phyloP scores from a whole-genome alignment of 805 yeast genomes.

The Candida sanyiensis region DNA sequence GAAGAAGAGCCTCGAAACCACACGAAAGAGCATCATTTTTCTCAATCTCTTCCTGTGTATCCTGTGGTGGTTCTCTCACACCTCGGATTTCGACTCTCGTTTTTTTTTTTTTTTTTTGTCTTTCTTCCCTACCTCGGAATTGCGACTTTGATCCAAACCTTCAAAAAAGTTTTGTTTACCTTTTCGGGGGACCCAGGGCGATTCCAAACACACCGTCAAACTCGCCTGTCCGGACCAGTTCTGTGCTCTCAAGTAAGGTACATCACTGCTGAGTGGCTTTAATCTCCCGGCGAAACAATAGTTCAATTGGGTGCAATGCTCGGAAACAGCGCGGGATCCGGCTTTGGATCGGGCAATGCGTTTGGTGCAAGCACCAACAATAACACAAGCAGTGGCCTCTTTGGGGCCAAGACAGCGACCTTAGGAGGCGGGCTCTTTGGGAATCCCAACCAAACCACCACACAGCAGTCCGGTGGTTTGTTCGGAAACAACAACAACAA shows the following conservation, averaged over 20 bases:
- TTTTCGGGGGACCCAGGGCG: no score
- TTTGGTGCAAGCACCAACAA: constrained; percentile 6
- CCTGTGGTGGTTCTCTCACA: no score
- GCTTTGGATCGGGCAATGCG: constrained; percentile 11
- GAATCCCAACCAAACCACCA: constrained; percentile 13
- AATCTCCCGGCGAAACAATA: background rate
- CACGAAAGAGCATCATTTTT: no score
- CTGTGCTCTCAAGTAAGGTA: background rate
- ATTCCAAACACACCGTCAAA: background rate
- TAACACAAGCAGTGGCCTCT: constrained; percentile 10
- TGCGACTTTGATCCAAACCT: background rate
- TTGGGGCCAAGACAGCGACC: constrained; percentile 11
- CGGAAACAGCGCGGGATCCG: constrained; percentile 5
- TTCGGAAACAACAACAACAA: constrained; percentile 10
- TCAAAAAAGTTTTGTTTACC: constrained; percentile 4
- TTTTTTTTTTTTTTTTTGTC: background rate
- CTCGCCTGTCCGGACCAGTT: background rate
- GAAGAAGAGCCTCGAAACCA: no score
- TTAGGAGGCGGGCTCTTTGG: constrained; percentile 15
- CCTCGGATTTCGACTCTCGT: no score
- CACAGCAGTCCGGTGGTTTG: constrained; percentile 9
- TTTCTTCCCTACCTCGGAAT: background rate
- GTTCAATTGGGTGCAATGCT: constrained; percentile 1
- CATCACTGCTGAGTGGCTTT: background rate
- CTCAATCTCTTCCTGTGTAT: no score